These are phyloP conservation scores for Mangifera indica DNA, from an alignment of 345 rosid genomes.

Conservation along the genomic window DNA sequence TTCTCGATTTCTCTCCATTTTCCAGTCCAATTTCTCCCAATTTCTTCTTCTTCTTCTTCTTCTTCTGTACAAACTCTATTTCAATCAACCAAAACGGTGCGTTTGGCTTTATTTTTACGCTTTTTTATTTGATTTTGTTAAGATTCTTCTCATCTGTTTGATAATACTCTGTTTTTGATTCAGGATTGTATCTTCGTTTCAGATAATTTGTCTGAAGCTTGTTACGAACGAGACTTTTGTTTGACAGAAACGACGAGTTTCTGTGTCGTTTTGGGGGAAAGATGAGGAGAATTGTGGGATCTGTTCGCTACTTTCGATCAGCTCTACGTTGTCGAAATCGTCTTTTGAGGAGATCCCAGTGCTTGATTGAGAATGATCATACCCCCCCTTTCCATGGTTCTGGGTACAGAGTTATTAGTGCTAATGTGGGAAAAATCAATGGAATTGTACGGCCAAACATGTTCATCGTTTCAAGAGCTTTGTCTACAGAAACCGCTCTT, in stretches of 20 bases:
- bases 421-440: slow-evolving; percentile 14
- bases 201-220: too few relatives aligned
- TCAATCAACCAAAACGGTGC: too few relatives aligned
- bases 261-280: slow-evolving; percentile 17
- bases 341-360: slow-evolving; percentile 28
- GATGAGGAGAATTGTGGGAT: slow-evolving; percentile 62
- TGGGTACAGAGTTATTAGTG: slow-evolving; percentile 17
- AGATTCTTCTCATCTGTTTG: too few relatives aligned
- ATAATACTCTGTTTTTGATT: not conserved
- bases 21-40: too few relatives aligned
- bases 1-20: too few relatives aligned
- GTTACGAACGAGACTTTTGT: slow-evolving; percentile 1
- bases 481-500: slow-evolving; percentile 48
- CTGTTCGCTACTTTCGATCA: slow-evolving; percentile 40
- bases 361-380: slow-evolving; percentile 22
- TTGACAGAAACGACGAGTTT: not conserved
- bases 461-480: slow-evolving; percentile 36
- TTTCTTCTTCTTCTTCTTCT: too few relatives aligned
- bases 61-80: too few relatives aligned
- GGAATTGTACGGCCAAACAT: slow-evolving; percentile 21
- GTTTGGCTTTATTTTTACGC: too few relatives aligned
- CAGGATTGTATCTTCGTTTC: not conserved
- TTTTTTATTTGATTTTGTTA: too few relatives aligned
- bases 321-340: slow-evolving; percentile 36
- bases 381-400: not conserved